phyloP scores from a whole-genome alignment of 108 stramenopile species.

The Fragilariopsis cylindrus region DNA sequence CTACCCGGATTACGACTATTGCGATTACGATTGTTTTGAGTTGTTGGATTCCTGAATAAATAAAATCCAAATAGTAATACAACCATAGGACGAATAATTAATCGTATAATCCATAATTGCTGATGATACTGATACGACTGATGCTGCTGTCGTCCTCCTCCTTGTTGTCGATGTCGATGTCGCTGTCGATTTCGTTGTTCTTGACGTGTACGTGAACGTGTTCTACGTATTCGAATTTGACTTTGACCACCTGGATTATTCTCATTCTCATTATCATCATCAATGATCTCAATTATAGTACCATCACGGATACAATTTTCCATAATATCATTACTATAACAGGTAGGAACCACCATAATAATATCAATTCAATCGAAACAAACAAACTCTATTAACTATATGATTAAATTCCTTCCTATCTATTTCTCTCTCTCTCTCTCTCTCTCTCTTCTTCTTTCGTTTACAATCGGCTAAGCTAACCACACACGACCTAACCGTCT shows the following conservation, averaged over 20 bases:
- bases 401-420: too few species aligned
- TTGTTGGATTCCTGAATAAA: not conserved
- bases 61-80: slow-evolving; percentile 14
- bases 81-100: slow-evolving; percentile 18
- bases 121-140: not conserved
- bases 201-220: not conserved
- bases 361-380: too few species aligned
- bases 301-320: too few species aligned
- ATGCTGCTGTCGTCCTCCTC: not conserved
- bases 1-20: not conserved
- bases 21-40: not conserved
- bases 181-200: not conserved
- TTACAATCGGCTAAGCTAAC: too few species aligned
- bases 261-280: not conserved
- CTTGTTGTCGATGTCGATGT: not conserved
- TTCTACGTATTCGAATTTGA: not conserved
- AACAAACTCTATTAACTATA: too few species aligned
- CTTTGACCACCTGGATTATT: not conserved
- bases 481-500: too few species aligned
- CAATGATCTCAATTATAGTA: not conserved
- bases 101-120: slow-evolving; percentile 13
- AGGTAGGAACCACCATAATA: too few species aligned
- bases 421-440: too few species aligned
- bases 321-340: too few species aligned
- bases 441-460: too few species aligned